Conservation (phyloP, 2,329 filamentous ascomycete genomes). For the Trichophyton schoenleinii region DNA sequence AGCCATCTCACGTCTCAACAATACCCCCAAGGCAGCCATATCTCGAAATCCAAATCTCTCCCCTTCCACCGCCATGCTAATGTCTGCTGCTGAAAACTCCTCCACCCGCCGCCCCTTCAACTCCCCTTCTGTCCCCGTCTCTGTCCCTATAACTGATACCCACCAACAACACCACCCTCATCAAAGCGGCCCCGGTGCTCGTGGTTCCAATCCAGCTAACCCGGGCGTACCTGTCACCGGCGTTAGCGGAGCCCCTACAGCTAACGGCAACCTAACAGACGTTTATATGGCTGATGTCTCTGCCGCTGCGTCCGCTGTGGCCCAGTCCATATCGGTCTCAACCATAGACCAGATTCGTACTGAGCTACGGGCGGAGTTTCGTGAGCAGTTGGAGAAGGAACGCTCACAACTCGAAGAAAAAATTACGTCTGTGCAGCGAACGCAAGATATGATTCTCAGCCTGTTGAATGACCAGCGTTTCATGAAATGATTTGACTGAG, state of each 20-base stretch:
- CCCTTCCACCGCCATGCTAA: slow-evolving; percentile 17
- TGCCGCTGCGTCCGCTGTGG: neutral
- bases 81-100: slow-evolving; percentile 11
- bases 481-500: neutral
- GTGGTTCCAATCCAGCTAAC: neutral
- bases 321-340: slow-evolving; percentile 6
- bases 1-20: slow-evolving; percentile 27
- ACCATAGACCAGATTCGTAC: slow-evolving; percentile 20
- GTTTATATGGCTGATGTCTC: slow-evolving; percentile 1
- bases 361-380: slow-evolving; percentile 25
- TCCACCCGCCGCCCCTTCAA: neutral
- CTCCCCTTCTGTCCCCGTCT: neutral
- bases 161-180: neutral
- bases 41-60: slow-evolving; percentile 13
- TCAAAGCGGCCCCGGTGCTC: neutral
- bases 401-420: slow-evolving; percentile 24
- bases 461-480: neutral
- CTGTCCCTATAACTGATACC: neutral
- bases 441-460: slow-evolving; percentile 31
- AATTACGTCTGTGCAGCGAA: slow-evolving; percentile 27
- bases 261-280: slow-evolving; percentile 1
- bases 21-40: slow-evolving; percentile 22
- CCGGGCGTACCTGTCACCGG: neutral
- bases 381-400: slow-evolving; percentile 23
- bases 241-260: neutral